Evolutionary conservation across 1,139 yeast genomes (phyloP), one percentile per base, ranked within the genome.

Genomic region (Spathaspora sp.): DNA sequence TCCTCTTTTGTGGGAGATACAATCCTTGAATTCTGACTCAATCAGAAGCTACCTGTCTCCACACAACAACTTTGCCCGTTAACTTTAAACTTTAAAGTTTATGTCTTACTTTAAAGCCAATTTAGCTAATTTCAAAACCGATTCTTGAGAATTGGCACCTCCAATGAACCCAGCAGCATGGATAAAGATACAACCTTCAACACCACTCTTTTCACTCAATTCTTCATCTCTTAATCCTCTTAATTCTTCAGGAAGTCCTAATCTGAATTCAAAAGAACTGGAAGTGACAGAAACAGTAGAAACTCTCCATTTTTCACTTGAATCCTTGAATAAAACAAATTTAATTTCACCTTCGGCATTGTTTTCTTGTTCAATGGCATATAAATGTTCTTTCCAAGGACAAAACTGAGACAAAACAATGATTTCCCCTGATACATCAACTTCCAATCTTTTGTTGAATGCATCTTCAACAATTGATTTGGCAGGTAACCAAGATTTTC

Each of bases 131-230:
- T 79, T 68, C 48, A 89, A 65, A 15, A 86, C 98, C 23, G 87
- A 87, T 43, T 89, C 97, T 55, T 76, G 72, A 27, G 95, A 77
- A 60, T 83, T 76, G 51, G 95, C 89, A 44, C 99, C 99, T 33
- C 99, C 99, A 62, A 93, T 93, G 68, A 93, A 93, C 0, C 99
- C 99, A 41, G 96, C 89, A 39, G 98, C 97, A 59, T 93, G 99
- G 47, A 95, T 82, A 63, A 93, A 93, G 27, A 91, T 82, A 62
- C 97, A 88, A 3, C 89, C 97, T 17, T 81, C 82, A 48, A 93
- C 80, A 16, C 96, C 97, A 34, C 90, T 72, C 56, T 78, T 70
- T 53, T 83, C 74, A 52, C 87, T 81, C 57, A 93, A 76, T 39
- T 76, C 87, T 29, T 86, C 91, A 62, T 93, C 99, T 61, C 99